Evolutionary conservation across 169 alveolate species (phyloP).

Genomic region (Eimeria acervulina): DNA sequence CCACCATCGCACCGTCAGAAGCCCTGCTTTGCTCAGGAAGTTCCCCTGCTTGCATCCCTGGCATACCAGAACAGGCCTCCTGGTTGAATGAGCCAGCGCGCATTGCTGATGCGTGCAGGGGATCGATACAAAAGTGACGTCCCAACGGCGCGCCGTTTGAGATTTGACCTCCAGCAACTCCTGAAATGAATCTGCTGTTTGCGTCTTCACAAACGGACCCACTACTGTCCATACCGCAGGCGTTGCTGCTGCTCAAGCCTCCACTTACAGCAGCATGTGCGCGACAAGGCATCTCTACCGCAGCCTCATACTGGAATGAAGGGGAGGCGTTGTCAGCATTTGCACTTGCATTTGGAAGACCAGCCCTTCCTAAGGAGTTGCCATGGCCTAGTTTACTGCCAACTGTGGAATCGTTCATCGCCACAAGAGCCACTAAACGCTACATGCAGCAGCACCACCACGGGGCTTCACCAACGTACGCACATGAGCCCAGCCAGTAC

Average conservation of each 20-base stretch:
- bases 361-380: neutral
- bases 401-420: conserved; percentile 39
- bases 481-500: conserved; percentile 11
- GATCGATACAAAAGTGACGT: conserved; percentile 34
- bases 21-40: neutral
- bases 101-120: conserved; percentile 38
- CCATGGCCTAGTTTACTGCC: neutral
- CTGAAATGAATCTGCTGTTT: neutral
- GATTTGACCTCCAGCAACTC: neutral
- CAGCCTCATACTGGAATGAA: neutral
- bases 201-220: neutral
- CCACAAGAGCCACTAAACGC: neutral
- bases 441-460: conserved; percentile 9
- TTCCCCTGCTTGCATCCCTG: neutral
- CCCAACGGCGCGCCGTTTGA: neutral
- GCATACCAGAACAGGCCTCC: neutral
- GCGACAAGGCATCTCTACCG: neutral
- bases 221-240: neutral
- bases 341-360: neutral
- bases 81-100: neutral
- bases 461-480: conserved; percentile 52
- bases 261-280: neutral
- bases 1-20: neutral
- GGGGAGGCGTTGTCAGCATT: neutral
- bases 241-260: neutral